phyloP scores from a whole-genome alignment of 2,329 filamentous ascomycete species.

The Cladobotryum mycophilum region DNA sequence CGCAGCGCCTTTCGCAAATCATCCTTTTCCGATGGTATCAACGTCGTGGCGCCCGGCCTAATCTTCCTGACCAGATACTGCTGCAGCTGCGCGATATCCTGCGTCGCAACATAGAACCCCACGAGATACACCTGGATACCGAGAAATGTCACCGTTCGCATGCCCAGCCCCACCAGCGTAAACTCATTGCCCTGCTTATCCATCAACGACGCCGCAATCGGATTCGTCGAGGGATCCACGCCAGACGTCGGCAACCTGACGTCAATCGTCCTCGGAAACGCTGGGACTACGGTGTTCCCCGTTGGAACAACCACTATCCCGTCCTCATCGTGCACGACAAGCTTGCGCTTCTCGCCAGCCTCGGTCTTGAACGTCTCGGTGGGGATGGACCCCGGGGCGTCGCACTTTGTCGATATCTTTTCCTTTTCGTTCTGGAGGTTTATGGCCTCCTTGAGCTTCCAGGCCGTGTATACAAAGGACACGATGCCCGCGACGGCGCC shows the following conservation, averaged over 20 bases:
- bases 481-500: conserved; percentile 45
- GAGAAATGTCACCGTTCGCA: conserved; percentile 84
- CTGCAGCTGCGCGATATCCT: conserved; percentile 77
- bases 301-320: conserved; percentile 72
- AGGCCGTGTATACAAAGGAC: conserved; percentile 45
- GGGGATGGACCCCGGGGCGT: conserved; percentile 28
- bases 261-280: conserved; percentile 67
- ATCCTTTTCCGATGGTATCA: conserved; percentile 77
- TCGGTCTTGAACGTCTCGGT: conserved; percentile 43
- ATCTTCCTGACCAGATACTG: conserved; percentile 67
- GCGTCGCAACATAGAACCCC: conserved; percentile 81
- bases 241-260: conserved; percentile 41
- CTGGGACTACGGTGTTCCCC: conserved; percentile 71
- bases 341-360: conserved; percentile 46
- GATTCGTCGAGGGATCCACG: conserved; percentile 16
- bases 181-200: conserved; percentile 59
- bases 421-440: conserved; percentile 26
- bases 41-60: conserved; percentile 70
- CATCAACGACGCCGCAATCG: conserved; percentile 32
- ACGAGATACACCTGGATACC: conserved; percentile 91
- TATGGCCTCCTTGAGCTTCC: conserved; percentile 42
- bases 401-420: conserved; percentile 37
- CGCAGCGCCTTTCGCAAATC: conserved; percentile 62
- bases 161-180: conserved; percentile 79
- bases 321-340: conserved; percentile 59